Base-by-base conservation (phyloP, 768 basidiomycete species). In the Leccinum pellstonianum region DNA sequence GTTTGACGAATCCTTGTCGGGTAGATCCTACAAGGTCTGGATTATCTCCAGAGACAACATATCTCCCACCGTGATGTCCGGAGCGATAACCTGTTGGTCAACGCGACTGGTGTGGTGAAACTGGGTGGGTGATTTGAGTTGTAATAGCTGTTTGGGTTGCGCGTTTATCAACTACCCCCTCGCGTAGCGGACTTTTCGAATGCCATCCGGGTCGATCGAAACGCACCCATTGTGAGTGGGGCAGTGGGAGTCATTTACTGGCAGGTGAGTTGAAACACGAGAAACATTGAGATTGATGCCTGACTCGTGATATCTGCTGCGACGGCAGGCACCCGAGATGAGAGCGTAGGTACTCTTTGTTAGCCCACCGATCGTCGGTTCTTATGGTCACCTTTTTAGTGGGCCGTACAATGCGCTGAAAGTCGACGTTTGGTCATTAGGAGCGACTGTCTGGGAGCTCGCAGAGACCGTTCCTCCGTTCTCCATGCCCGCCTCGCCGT, bases 11-110 rank as follows among this genome's bases (percentile, higher is more conserved):
- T 27, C 19, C 1, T 49, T 21, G 29, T 43, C 33, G 56, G 52
- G 31, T 60, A 93, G 91, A 78, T 86, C 31, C 74, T 93, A 15
- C 70, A 77, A 35, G 92, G 86, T 6, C 73, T 94, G 19, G 81
- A 82, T 38, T 90, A 85, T 66, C 76, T 94, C 54, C 84, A 86
- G 62, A 75, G 74, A 38, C 81, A 85, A 52, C 77, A 80, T 27
- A 88, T 94, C 47, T 90, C 88, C 2, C 92, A 94, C 73, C 83
- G 92, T 29, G 92, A 94, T 72, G 79, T 94, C 51, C 85, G 92
- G 23, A 91, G 90, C 11, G 92, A 94, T 69, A 94, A 94, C 70
- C 63, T 93, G 54, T 76, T 94, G 43, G 75, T 94, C 56, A 90
- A 90, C 56, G 78, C 75, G 48, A 73, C 80, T 9, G 91, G 91